Evolutionary conservation across 1,139 yeast species (phyloP).

Genomic region (Maudiozyma humilis): DNA sequence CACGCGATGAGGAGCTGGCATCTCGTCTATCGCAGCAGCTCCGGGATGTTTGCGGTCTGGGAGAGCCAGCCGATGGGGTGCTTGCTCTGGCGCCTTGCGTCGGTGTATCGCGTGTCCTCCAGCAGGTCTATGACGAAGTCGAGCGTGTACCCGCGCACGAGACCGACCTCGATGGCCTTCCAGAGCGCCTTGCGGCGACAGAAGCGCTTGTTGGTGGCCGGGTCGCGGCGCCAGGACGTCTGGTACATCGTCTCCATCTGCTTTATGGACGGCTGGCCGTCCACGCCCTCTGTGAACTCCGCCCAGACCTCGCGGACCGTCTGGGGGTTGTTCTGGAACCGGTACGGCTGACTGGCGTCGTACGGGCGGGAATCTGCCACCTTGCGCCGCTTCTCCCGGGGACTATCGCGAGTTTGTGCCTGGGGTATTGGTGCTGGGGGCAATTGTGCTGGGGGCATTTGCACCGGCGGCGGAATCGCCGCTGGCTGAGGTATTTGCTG

Average conservation of each 20-base stretch:
- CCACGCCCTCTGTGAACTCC: constrained; percentile 34
- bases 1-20: too few relatives aligned
- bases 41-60: constrained; percentile 31
- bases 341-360: constrained; percentile 17
- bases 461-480: background rate
- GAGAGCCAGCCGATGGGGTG: constrained; percentile 39
- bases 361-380: background rate
- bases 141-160: constrained; percentile 30
- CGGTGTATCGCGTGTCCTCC: constrained; percentile 32
- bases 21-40: constrained; percentile 18
- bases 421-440: background rate
- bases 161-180: constrained; percentile 35
- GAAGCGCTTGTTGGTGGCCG: constrained; percentile 36
- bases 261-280: constrained; percentile 35
- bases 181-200: constrained; percentile 35
- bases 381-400: background rate
- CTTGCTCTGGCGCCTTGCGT: constrained; percentile 30
- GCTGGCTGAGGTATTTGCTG: background rate
- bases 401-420: background rate
- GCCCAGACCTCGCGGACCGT: constrained; percentile 36
- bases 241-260: constrained; percentile 34
- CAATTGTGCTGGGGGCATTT: background rate
- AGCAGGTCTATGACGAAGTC: constrained; percentile 31
- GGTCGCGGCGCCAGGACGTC: constrained; percentile 37
- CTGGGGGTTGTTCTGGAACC: constrained; percentile 35